Conservation (phyloP, 2,329 filamentous ascomycete genomes). For the Hypoxylon sp. region DNA sequence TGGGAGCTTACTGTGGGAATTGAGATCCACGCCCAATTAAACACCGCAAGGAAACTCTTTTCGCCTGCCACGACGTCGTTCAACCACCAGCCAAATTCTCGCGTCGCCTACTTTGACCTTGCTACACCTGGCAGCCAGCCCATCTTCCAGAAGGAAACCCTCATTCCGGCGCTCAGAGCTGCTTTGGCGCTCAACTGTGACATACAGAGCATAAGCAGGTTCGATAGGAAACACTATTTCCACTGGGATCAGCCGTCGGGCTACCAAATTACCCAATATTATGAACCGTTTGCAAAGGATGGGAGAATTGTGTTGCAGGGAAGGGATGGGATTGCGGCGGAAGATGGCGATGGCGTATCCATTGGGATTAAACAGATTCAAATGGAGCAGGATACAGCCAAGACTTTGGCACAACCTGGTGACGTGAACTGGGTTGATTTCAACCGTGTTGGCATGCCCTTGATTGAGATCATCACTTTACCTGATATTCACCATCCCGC, state of each 20-base stretch:
- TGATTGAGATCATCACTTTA: conserved; percentile 95
- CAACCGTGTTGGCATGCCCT: conserved; percentile 89
- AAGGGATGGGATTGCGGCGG: conserved; percentile 82
- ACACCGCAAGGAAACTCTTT: conserved; percentile 90
- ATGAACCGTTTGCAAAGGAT: conserved; percentile 77
- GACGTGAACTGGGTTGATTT: conserved; percentile 87
- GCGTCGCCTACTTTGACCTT: conserved; percentile 89
- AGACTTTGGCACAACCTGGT: conserved; percentile 83
- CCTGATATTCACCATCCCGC: conserved; percentile 89
- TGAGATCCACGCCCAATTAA: conserved; percentile 96
- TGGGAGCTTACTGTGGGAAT: conserved; percentile 98
- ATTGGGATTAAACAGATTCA: conserved; percentile 94
- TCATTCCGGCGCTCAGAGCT: conserved; percentile 91
- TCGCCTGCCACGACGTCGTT: conserved; percentile 77
- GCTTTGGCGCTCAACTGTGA: conserved; percentile 86
- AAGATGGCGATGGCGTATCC: conserved; percentile 77
- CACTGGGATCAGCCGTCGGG: conserved; percentile 98
- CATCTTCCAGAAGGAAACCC: conserved; percentile 82
- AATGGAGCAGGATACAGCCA: conserved; percentile 97
- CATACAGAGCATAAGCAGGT: conserved; percentile 81
- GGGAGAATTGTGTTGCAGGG: conserved; percentile 78
- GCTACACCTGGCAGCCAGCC: conserved; percentile 92
- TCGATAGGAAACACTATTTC: conserved; percentile 98
- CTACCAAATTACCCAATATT: conserved; percentile 98
- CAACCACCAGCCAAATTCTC: conserved; percentile 81